A percentile compares a stretch with the other conserved stretches of the same genome.
Evolutionary conservation across 1,284 basidiomycete genomes (phyloP).

Genomic region (Meira nashicola): DNA sequence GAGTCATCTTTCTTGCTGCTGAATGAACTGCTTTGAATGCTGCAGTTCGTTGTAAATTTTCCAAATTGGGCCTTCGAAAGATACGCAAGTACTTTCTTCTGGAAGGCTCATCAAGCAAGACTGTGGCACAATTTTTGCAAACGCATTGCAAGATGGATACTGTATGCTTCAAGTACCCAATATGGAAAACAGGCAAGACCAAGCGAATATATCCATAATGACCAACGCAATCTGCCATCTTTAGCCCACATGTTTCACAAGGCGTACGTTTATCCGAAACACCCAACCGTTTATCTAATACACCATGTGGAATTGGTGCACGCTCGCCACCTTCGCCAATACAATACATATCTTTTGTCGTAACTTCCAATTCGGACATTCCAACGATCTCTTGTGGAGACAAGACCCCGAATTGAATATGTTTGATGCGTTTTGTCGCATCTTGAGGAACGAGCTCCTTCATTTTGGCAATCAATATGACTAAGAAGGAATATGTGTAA

Average conservation of each 20-base stretch:
- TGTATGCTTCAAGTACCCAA: conserved; percentile 95
- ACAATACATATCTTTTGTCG: conserved; percentile 47
- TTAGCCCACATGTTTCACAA: conserved; percentile 91
- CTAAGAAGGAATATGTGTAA: no score
- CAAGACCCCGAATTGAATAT: conserved; percentile 53
- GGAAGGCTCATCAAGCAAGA: conserved; percentile 84
- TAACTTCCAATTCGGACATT: conserved; percentile 50
- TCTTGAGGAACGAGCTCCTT: conserved; percentile 50
- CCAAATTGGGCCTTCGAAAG: conserved; percentile 82
- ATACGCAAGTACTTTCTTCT: conserved; percentile 77
- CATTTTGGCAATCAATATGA: conserved; percentile 25
- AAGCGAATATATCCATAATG: conserved; percentile 75
- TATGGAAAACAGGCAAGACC: conserved; percentile 88
- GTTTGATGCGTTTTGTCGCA: conserved; percentile 53
- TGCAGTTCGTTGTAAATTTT: conserved; percentile 84
- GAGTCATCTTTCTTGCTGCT: conserved; percentile 79
- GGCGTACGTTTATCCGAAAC: conserved; percentile 87
- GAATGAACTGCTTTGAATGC: conserved; percentile 85
- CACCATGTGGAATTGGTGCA: conserved; percentile 44
- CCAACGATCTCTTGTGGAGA: conserved; percentile 52
- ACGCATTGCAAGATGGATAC: conserved; percentile 82
- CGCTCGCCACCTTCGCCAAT: conserved; percentile 35
- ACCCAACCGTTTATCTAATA: conserved; percentile 58
- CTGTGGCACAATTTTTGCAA: conserved; percentile 73
- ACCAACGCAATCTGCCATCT: conserved; percentile 89